Percentiles rank a stretch among this genome's conserved stretches.
These are phyloP conservation scores for Ramaria sp. DNA, from an alignment of 768 basidiomycete genomes.

Conservation along the genomic window DNA sequence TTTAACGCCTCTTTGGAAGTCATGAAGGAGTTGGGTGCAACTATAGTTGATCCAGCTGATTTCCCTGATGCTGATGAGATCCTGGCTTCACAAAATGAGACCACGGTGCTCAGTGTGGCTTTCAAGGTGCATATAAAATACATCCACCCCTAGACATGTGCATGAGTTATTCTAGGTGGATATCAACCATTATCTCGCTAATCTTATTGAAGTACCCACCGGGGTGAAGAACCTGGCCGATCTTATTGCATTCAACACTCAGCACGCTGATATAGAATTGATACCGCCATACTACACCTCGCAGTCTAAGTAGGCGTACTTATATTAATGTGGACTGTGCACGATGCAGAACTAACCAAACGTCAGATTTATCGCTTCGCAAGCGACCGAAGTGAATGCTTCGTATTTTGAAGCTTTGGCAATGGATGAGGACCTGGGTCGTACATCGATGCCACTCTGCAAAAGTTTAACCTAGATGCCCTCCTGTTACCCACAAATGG, in stretches of 20 bases:
- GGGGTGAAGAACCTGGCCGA: conserved; percentile 17
- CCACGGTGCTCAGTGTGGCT: conserved; percentile 12
- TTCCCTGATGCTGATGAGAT: conserved; percentile 23
- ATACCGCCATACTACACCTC: too few relatives aligned
- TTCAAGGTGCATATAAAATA: conserved; percentile 10
- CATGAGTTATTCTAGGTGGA: neutral
- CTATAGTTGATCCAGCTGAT: conserved; percentile 17
- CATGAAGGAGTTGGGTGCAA: conserved; percentile 31
- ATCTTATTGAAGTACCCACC: conserved; percentile 16
- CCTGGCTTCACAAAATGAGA: conserved; percentile 15
- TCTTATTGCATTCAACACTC: conserved; percentile 14
- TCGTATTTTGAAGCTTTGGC: conserved; percentile 35
- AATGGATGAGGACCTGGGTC: conserved; percentile 35
- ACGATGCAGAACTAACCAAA: too few relatives aligned
- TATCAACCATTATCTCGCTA: conserved; percentile 15
- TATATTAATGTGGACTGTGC: too few relatives aligned
- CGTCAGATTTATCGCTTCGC: conserved; percentile 9
- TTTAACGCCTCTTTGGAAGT: conserved; percentile 31
- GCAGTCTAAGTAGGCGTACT: too few relatives aligned
- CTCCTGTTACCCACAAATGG: conserved; percentile 34
- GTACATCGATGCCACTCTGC: conserved; percentile 41
- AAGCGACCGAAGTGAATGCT: conserved; percentile 17
- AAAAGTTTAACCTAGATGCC: conserved; percentile 38
- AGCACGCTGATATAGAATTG: conserved; percentile 11
- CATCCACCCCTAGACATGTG: neutral